These are phyloP conservation scores for Rhodotorula sphaerocarpa DNA, from an alignment of 768 basidiomycete species.

Conservation along the genomic window DNA sequence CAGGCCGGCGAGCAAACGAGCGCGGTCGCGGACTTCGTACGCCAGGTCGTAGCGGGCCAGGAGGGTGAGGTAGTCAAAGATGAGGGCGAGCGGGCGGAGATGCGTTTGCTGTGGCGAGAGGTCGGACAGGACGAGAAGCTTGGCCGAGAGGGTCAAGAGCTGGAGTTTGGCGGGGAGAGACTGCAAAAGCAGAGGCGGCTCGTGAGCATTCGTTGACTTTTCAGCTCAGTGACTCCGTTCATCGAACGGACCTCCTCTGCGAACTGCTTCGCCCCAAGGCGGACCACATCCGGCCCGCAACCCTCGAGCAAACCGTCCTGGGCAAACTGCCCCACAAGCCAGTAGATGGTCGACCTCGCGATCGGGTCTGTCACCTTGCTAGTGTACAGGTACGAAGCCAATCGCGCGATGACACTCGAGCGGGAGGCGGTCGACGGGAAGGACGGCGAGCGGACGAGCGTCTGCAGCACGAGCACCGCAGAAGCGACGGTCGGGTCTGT, in stretches of 20 bases:
- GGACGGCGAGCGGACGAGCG: constrained; percentile 15
- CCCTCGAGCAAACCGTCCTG: constrained; percentile 42
- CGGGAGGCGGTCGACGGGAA: constrained; percentile 9
- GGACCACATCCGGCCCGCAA: constrained; percentile 84
- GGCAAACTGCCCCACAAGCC: constrained; percentile 87
- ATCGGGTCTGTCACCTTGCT: constrained; percentile 16
- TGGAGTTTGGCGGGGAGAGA: constrained; percentile 67
- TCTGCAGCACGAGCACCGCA: constrained; percentile 28
- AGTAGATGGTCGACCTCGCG: constrained; percentile 77
- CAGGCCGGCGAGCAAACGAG: constrained; percentile 66
- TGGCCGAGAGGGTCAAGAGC: constrained; percentile 73
- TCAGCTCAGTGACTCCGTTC: too few relatives aligned
- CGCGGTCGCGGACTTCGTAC: constrained; percentile 86
- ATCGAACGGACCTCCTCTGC: constrained; percentile 53
- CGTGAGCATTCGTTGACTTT: too few relatives aligned
- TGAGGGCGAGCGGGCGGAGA: constrained; percentile 43
- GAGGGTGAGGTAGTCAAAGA: constrained; percentile 65
- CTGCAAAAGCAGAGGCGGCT: constrained; percentile 44
- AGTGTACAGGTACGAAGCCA: constrained; percentile 12
- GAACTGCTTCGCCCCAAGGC: constrained; percentile 70
- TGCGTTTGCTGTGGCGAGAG: constrained; percentile 48
- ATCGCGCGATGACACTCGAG: constrained; percentile 19
- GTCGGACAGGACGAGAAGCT: constrained; percentile 60
- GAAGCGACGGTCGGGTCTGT: constrained; percentile 25
- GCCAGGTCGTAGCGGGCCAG: constrained; percentile 79